phyloP scores from a whole-genome alignment of 257 asterid genomes.

The Echium plantagineum region DNA sequence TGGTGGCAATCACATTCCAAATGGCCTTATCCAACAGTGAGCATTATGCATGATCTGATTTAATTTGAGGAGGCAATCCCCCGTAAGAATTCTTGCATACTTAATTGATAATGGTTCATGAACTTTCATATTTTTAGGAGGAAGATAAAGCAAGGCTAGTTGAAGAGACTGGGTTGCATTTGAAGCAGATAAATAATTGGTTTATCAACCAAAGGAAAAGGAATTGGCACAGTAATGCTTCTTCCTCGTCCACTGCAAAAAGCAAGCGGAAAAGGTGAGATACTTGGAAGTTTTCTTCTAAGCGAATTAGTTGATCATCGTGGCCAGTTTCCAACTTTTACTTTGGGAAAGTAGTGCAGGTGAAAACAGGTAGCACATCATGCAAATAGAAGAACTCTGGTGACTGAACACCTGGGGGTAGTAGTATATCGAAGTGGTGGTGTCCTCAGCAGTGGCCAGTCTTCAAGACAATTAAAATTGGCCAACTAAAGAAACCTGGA shows the following conservation, averaged over 20 bases:
- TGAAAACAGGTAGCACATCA: slow-evolving; percentile 12
- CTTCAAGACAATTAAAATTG: too few relatives aligned
- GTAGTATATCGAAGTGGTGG: neutral
- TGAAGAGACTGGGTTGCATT: slow-evolving; percentile 59
- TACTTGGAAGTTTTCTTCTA: neutral
- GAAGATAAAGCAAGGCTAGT: slow-evolving; percentile 57
- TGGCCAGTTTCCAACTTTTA: neutral
- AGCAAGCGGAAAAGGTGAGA: slow-evolving; percentile 57
- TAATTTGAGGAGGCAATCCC: neutral
- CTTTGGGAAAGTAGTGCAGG: slow-evolving; percentile 12
- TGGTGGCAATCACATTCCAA: slow-evolving; percentile 92
- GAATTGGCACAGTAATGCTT: slow-evolving; percentile 67
- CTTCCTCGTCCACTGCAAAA: slow-evolving; percentile 37
- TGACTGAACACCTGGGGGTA: too few relatives aligned
- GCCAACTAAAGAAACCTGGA: too few relatives aligned
- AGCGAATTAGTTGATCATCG: neutral
- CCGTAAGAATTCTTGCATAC: neutral
- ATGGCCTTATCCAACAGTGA: slow-evolving; percentile 87
- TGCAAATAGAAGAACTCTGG: slow-evolving; percentile 1
- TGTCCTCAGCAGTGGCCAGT: too few relatives aligned
- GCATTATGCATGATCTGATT: too few relatives aligned
- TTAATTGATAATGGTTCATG: neutral
- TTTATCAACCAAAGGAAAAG: slow-evolving; percentile 68
- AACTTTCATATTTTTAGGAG: slow-evolving; percentile 24
- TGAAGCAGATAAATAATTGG: slow-evolving; percentile 66